These are phyloP conservation scores for Quercus gilva DNA, from an alignment of 306 rosid species.

Conservation along the genomic window DNA sequence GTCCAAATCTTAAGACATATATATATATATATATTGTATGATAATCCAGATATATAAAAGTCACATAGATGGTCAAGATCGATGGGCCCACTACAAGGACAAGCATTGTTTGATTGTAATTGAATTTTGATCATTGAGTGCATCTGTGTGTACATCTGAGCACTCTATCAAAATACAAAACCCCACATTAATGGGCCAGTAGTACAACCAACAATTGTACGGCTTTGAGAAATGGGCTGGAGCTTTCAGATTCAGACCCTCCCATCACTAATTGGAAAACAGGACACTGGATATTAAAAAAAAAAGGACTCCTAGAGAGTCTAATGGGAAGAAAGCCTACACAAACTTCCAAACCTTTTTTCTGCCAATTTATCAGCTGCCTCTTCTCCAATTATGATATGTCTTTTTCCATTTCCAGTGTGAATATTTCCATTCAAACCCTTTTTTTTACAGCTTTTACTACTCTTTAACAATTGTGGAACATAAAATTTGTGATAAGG, in stretches of 20 bases:
- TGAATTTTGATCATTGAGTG: not conserved
- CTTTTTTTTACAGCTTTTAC: not conserved
- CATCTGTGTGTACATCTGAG: not conserved
- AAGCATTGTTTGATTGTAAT: constrained; percentile 29
- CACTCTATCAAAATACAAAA: constrained; percentile 12
- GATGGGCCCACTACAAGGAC: constrained; percentile 20
- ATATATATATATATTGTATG: not conserved
- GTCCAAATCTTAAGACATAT: constrained; percentile 19
- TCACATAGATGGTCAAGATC: not conserved
- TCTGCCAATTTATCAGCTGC: constrained; percentile 12
- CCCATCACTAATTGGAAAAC: constrained; percentile 19
- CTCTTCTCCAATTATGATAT: constrained; percentile 2
- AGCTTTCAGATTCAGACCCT: constrained; percentile 17
- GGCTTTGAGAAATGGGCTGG: constrained; percentile 41
- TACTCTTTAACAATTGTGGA: not conserved
- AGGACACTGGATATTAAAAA: constrained; percentile 13
- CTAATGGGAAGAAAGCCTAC: constrained; percentile 43
- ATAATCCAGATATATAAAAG: not conserved
- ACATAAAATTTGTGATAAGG: too few relatives aligned
- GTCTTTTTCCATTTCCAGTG: constrained; percentile 12
- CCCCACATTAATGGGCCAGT: not conserved
- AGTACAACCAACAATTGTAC: constrained; percentile 31
- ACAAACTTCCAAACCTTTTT: constrained; percentile 4
- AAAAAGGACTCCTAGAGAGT: constrained; percentile 41
- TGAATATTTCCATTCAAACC: not conserved